A percentile compares a stretch with the other conserved stretches of the same genome.
Evolutionary conservation across 768 basidiomycete species (phyloP).

Genomic region (Tulasnella sp.): DNA sequence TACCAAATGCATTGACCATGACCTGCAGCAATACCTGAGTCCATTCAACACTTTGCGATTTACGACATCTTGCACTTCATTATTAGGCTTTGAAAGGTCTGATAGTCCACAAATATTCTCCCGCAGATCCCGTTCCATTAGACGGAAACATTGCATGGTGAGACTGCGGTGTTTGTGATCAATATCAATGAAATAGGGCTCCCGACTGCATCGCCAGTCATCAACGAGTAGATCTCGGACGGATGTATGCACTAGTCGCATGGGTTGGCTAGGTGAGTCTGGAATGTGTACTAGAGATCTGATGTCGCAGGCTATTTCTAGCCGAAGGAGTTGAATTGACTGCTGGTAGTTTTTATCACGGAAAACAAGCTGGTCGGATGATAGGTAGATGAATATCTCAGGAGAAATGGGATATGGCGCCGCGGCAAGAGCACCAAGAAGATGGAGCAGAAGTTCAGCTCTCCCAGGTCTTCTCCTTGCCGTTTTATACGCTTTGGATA

Average conservation of each 20-base stretch:
- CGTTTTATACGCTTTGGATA: background rate
- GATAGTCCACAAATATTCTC: background rate
- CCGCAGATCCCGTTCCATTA: background rate
- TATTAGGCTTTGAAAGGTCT: background rate
- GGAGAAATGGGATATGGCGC: background rate
- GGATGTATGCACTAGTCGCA: background rate
- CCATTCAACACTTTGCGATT: background rate
- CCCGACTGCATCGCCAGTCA: background rate
- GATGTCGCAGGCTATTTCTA: background rate
- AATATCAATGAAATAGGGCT: background rate
- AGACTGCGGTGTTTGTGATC: background rate
- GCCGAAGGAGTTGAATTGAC: background rate
- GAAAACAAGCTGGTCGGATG: background rate
- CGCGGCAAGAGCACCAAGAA: background rate
- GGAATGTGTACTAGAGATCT: background rate
- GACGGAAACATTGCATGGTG: background rate
- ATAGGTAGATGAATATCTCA: background rate
- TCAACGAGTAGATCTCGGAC: constrained; percentile 2
- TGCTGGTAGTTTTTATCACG: background rate
- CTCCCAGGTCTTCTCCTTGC: background rate
- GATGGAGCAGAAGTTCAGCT: background rate
- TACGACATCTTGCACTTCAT: background rate
- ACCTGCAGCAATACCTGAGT: background rate
- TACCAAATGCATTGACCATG: background rate
- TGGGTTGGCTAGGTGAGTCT: background rate